phyloP scores from a whole-genome alignment of 768 basidiomycete species.

The Gloeostereum incarnatum region DNA sequence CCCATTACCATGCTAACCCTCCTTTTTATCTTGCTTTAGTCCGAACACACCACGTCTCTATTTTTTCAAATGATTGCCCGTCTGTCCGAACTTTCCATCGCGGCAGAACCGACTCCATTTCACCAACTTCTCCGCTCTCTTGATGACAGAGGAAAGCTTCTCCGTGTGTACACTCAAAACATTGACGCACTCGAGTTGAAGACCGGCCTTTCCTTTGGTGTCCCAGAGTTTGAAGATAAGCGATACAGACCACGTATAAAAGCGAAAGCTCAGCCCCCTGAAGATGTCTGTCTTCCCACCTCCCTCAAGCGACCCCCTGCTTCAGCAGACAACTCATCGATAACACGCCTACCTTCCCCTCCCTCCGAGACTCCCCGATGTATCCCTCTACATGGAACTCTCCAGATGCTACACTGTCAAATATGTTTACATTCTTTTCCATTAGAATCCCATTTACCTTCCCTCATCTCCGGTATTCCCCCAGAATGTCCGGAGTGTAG shows the following conservation, averaged over 20 bases:
- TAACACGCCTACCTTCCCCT: slow-evolving; percentile 37
- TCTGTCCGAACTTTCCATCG: slow-evolving; percentile 61
- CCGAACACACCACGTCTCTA: slow-evolving; percentile 62
- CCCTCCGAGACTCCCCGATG: slow-evolving; percentile 61
- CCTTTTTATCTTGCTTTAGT: slow-evolving; percentile 27
- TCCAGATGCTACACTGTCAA: slow-evolving; percentile 73
- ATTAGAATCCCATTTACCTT: slow-evolving; percentile 48
- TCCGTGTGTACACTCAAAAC: slow-evolving; percentile 90
- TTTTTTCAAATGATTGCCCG: slow-evolving; percentile 90
- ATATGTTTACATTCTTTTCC: slow-evolving; percentile 70
- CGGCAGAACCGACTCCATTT: slow-evolving; percentile 73
- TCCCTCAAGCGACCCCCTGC: slow-evolving; percentile 11
- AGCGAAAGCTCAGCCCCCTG: slow-evolving; percentile 17
- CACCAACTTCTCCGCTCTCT: slow-evolving; percentile 67
- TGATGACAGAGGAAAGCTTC: slow-evolving; percentile 65
- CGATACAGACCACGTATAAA: slow-evolving; percentile 45
- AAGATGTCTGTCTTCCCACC: background rate
- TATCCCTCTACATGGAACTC: slow-evolving; percentile 85
- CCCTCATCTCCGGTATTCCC: slow-evolving; percentile 51
- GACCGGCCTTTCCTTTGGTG: slow-evolving; percentile 81
- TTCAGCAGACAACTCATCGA: slow-evolving; percentile 10
- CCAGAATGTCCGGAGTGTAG: slow-evolving; percentile 78
- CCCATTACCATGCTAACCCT: slow-evolving; percentile 5
- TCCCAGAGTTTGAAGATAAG: slow-evolving; percentile 58
- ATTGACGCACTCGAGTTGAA: slow-evolving; percentile 86